These are phyloP conservation scores for Dendrobium huoshanense DNA, from an alignment of 106 monocot genomes.

Conservation along the genomic window DNA sequence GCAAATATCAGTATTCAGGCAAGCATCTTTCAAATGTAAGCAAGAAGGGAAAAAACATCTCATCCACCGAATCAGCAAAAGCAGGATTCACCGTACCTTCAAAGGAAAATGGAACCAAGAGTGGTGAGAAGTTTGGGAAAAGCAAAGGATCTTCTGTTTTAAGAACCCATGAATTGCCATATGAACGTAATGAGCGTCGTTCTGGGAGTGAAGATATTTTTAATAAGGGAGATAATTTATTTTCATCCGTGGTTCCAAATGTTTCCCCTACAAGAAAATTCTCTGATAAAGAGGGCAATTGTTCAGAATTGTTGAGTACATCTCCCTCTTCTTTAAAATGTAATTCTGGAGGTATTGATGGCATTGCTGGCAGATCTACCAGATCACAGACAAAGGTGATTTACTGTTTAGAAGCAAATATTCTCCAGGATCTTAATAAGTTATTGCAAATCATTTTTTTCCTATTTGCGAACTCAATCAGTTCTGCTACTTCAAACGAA, in stretches of 20 bases:
- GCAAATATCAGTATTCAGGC: slow-evolving; percentile 2
- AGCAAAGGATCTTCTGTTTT: slow-evolving; percentile 11
- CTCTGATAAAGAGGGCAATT: background rate
- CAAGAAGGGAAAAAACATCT: slow-evolving; percentile 16
- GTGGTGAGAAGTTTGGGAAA: slow-evolving; percentile 4
- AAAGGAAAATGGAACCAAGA: slow-evolving; percentile 9
- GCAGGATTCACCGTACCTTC: background rate
- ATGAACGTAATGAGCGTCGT: slow-evolving; percentile 22
- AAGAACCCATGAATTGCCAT: background rate
- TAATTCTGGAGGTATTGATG: slow-evolving; percentile 3
- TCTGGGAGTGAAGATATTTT: slow-evolving; percentile 10
- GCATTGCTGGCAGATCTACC: slow-evolving; percentile 26
- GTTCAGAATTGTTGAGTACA: background rate
- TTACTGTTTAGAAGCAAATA: background rate
- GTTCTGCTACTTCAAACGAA: background rate
- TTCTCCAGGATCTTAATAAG: background rate
- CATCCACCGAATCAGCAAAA: slow-evolving; percentile 12
- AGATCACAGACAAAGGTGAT: slow-evolving; percentile 35
- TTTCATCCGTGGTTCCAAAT: background rate
- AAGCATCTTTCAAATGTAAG: slow-evolving; percentile 12
- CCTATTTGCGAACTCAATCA: background rate
- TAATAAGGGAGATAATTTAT: background rate
- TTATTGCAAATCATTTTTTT: background rate
- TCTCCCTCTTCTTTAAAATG: background rate
- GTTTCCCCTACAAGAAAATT: slow-evolving; percentile 4